Evolutionary conservation across 2,329 filamentous ascomycete species (phyloP), one percentile per base, ranked within the genome.

Genomic region (Microascus cirrosus): DNA sequence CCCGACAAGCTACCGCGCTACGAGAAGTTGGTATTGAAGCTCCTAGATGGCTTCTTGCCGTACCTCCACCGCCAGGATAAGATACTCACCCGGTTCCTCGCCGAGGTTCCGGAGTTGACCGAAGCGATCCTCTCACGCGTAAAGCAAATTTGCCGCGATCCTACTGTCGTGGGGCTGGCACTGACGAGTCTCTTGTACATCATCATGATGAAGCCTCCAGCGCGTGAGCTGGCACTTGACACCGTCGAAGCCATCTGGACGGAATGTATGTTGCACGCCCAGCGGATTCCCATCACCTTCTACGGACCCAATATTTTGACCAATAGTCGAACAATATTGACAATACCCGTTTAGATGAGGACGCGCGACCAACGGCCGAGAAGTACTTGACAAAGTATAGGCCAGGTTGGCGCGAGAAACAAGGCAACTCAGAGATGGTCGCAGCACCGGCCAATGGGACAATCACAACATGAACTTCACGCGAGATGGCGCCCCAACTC

Each of bases 61-160:
- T 97, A 96, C 69, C 77, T 97, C n/a, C 91, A 96, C 67, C 82
- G 86, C 1, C 88, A 90, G 60, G 94, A 99, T 68, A 93, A 94
- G 70, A 82, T 95, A 24, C 75, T 99, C 58, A 92, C 95, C 32
- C 84, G 94, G 39, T 95, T 97, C 67, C 74, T 99, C 52, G 92
- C 90, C 55, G 94, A 99, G 70, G 85, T 99, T 36, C 94, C 94
- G 0, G 85, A 88, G 50, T 77, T 99, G 36, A 90, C 85, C 60
- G 71, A 76, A 36, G 78, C 81, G 12, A 84, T 97, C 61, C 77
- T 97, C 2, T 78, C 85, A 53, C 82, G 88, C 55, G 84, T 97
- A 39, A 85, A 84, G 70, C 73, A 74, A 36, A 76, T 87, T 64
- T 88, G 85, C 65, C 77, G 81, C 53, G 84, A 88, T 66, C 85